These are phyloP conservation scores for Linum usitatissimum DNA, from an alignment of 345 rosid genomes.

Conservation along the genomic window DNA sequence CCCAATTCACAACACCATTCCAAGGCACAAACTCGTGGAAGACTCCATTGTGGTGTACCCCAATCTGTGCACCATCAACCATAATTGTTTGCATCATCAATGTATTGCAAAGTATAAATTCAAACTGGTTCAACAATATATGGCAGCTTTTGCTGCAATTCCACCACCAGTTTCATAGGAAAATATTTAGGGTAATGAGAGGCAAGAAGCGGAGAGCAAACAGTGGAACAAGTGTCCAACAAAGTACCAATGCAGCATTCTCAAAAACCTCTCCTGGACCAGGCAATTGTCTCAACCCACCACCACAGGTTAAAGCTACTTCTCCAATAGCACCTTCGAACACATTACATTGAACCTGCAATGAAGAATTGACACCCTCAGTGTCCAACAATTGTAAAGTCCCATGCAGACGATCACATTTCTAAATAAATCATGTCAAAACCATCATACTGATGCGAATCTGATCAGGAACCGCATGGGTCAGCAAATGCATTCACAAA, in stretches of 20 bases:
- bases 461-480: not conserved
- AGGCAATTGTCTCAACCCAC: conserved; percentile 80
- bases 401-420: conserved; percentile 7
- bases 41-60: conserved; percentile 74
- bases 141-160: not conserved
- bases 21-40: conserved; percentile 92
- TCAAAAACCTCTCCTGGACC: conserved; percentile 59
- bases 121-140: not conserved
- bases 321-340: conserved; percentile 82
- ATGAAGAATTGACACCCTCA: conserved; percentile 17
- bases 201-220: not conserved
- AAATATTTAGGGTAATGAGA: not conserved
- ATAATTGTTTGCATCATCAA: not conserved
- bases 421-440: not conserved
- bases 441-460: not conserved
- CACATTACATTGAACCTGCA: conserved; percentile 84
- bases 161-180: not conserved
- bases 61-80: conserved; percentile 43
- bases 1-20: conserved; percentile 72
- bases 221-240: not conserved
- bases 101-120: not conserved
- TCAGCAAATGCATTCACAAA: not conserved
- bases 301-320: conserved; percentile 80
- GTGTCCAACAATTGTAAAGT: not conserved
- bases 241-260: conserved; percentile 79